phyloP scores from a whole-genome alignment of 257 asterid species.

The Scutellaria minor region DNA sequence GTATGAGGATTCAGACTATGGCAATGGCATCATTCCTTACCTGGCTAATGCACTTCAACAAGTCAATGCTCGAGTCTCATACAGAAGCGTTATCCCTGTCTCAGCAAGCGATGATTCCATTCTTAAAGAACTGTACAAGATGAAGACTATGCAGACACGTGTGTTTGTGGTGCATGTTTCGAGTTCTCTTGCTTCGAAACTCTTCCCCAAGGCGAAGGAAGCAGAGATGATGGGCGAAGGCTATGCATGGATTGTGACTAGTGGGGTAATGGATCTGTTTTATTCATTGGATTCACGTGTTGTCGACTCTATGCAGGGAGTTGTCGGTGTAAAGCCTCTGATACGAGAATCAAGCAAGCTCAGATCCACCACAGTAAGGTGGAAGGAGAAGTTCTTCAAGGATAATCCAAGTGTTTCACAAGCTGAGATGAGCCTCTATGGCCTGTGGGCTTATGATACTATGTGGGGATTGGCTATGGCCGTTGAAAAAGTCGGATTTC shows the following conservation, averaged over 20 bases:
- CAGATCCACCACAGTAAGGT: conserved; percentile 11
- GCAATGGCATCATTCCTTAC: conserved; percentile 47
- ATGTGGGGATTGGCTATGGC: conserved; percentile 38
- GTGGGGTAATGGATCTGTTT: conserved; percentile 36
- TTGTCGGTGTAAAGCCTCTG: conserved; percentile 51
- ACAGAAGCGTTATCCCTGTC: conserved; percentile 40
- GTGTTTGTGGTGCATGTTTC: conserved; percentile 49
- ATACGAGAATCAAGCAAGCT: conserved; percentile 36
- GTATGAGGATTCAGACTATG: conserved; percentile 45
- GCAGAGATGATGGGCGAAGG: conserved; percentile 54
- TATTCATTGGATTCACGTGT: conserved; percentile 29
- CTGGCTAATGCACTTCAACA: conserved; percentile 42
- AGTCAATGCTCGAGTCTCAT: conserved; percentile 37
- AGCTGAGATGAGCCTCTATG: conserved; percentile 36
- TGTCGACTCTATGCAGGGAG: conserved; percentile 56
- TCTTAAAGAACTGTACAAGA: conserved; percentile 41
- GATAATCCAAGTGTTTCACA: conserved; percentile 23
- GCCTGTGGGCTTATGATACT: conserved; percentile 57
- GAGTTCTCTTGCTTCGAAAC: conserved; percentile 31
- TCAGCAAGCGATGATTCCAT: conserved; percentile 41
- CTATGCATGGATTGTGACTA: conserved; percentile 53
- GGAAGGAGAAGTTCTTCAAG: conserved; percentile 27
- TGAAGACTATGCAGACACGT: conserved; percentile 53
- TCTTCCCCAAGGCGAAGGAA: conserved; percentile 42
- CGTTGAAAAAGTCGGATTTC: conserved; percentile 38